phyloP scores from a whole-genome alignment of 106 monocot species.

The Hemerocallis citrina region DNA sequence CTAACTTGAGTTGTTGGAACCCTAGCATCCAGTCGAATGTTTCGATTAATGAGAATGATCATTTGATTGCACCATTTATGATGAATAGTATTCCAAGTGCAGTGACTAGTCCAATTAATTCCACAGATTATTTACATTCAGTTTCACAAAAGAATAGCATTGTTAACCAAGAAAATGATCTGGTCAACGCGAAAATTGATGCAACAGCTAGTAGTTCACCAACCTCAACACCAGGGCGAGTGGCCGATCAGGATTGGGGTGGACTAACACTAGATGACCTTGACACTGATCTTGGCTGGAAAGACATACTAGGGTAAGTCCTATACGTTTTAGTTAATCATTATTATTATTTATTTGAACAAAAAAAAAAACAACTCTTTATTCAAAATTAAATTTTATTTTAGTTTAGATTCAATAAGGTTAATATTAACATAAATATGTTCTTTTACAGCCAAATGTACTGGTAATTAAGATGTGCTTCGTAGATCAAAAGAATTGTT shows the following conservation, averaged over 20 bases:
- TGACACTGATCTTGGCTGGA: conserved; percentile 22
- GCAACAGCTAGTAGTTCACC: conserved; percentile 1
- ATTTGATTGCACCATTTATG: neutral
- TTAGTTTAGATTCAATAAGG: too few relatives aligned
- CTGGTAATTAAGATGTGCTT: too few relatives aligned
- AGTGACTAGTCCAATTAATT: neutral
- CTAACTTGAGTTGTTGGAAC: neutral
- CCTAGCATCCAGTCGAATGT: neutral
- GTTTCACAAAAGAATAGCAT: conserved; percentile 6
- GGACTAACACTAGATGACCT: conserved; percentile 20
- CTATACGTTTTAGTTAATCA: too few relatives aligned
- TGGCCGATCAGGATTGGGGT: conserved; percentile 18
- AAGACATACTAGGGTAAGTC: conserved; percentile 31
- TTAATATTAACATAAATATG: too few relatives aligned
- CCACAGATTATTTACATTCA: conserved; percentile 5
- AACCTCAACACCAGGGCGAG: conserved; percentile 5
- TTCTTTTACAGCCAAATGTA: too few relatives aligned
- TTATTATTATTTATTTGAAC: too few relatives aligned
- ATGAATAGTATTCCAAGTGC: neutral
- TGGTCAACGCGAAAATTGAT: neutral
- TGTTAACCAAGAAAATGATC: neutral
- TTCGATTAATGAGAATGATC: neutral
- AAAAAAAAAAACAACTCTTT: too few relatives aligned
- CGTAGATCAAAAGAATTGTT: too few relatives aligned
- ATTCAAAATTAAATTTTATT: too few relatives aligned